Base-by-base conservation (phyloP, 2,329 filamentous ascomycete species). In the Nothophaeocryptopus gaeumannii region DNA sequence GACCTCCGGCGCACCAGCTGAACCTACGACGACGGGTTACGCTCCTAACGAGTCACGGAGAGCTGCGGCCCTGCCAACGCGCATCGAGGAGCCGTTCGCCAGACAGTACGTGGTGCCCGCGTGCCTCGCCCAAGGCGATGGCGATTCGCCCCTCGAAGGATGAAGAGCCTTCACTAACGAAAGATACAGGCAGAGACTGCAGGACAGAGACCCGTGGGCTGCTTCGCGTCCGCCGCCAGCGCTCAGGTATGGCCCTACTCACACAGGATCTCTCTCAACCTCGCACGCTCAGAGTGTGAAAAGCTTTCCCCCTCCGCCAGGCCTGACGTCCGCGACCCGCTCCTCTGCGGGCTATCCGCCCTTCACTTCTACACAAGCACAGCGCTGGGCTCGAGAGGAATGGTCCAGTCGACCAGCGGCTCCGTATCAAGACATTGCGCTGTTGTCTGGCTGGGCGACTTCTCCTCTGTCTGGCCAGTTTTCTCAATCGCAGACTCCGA, bases 131-230 rank as follows among this genome's bases (percentile, higher is more conserved):
- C 42, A 33, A 30, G 32, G 45, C 50, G 45, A 47, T 20, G 41
- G 5, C 43, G 34, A 31, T 35, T 37, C 20, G 33, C 39, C 40
- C 15, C 39, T 16, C 29, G 20, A 15, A 35, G 31, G 46, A 36
- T 38, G 13, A 30, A 14, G 29, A 32, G 12, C 9, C 29, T 15
- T 30, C 16, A 44, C 54, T 58, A 39, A 54, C 51, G 35, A 15
- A 26, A 26, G 13, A 15, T 15, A 32, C 51, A 65, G 63, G 47
- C 61, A 63, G 50, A 45, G 61, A 53, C 53, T 65, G 31, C 58
- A 62, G 45, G 56, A 61, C 31, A 50, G 54, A 49, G 63, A 65
- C 40, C 58, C 59, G 39, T 65, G 63, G 62, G 58, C 55, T 37
- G 55, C 56, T 45, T 53, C 55, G 31, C 60, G 58, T 39, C 58